phyloP scores from a whole-genome alignment of 2,329 filamentous ascomycete species.

The Microdochium bolleyi region DNA sequence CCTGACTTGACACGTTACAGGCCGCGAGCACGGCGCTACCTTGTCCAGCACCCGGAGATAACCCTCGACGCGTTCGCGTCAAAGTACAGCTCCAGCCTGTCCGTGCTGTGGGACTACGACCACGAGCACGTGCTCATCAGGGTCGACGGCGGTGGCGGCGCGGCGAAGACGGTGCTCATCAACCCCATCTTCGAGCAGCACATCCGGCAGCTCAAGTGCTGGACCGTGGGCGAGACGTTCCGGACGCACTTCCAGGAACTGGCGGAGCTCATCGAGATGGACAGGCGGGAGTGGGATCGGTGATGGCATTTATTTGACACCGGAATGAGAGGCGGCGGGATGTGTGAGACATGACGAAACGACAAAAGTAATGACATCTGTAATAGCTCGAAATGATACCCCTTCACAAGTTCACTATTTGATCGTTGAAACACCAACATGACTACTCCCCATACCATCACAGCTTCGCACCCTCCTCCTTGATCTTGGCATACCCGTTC shows the following conservation, averaged over 20 bases:
- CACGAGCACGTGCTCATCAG: conserved; percentile 15
- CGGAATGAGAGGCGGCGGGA: too few species aligned
- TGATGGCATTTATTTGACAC: not conserved
- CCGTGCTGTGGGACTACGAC: conserved; percentile 20
- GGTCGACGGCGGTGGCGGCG: conserved; percentile 6
- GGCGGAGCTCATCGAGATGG: conserved; percentile 13
- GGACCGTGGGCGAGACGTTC: conserved; percentile 18
- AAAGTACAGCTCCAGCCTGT: conserved; percentile 21
- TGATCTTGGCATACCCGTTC: conserved; percentile 24
- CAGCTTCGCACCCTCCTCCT: conserved; percentile 17
- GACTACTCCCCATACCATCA: too few species aligned
- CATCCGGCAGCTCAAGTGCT: conserved; percentile 18
- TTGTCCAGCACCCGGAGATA: conserved; percentile 18
- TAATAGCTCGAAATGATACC: too few species aligned
- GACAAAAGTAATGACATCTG: too few species aligned
- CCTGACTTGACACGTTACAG: conserved; percentile 6
- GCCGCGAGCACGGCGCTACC: conserved; percentile 18
- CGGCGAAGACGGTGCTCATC: conserved; percentile 10
- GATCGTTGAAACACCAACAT: too few species aligned
- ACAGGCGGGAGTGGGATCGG: conserved; percentile 6
- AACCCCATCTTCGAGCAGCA: conserved; percentile 22
- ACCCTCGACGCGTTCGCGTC: conserved; percentile 21
- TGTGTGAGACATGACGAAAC: too few species aligned
- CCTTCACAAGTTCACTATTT: too few species aligned
- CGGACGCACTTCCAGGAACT: conserved; percentile 15